Conservation (phyloP, 177 flowering plant species). For the Telopea speciosissima region DNA sequence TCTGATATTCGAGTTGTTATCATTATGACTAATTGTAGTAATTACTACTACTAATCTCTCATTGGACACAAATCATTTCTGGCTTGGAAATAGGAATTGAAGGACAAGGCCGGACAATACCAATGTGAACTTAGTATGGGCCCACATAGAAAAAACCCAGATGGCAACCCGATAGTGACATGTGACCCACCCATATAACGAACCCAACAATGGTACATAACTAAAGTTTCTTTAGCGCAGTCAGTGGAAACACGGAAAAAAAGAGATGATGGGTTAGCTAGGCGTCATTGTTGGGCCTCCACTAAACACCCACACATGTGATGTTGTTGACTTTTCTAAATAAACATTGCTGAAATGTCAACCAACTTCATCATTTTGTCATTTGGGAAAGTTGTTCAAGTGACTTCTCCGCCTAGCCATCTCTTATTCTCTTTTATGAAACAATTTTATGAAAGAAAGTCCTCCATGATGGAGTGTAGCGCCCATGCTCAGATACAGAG, state of each 20-base stretch:
- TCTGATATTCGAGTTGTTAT: no score
- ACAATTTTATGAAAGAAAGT: no score
- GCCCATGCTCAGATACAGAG: no score
- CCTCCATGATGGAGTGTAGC: no score
- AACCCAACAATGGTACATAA: not conserved
- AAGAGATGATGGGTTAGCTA: no score
- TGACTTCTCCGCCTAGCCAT: no score
- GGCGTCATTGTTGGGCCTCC: no score
- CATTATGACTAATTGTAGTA: no score
- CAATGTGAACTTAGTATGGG: not conserved
- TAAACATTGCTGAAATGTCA: not conserved
- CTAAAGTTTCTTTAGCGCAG: not conserved
- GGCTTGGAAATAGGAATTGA: not conserved
- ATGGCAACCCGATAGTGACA: not conserved
- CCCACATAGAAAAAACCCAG: not conserved
- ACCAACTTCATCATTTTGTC: slow-evolving; percentile 1
- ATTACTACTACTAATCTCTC: no score
- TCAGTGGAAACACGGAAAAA: slow-evolving; percentile 1
- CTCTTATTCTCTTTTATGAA: no score
- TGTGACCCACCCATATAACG: not conserved
- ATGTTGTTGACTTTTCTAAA: not conserved
- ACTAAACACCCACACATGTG: not conserved
- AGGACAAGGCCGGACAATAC: not conserved
- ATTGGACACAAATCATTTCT: no score
- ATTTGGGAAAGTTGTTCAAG: no score